Conservation (phyloP, 2,329 filamentous ascomycete species). For the Ophiosphaerella narmari region DNA sequence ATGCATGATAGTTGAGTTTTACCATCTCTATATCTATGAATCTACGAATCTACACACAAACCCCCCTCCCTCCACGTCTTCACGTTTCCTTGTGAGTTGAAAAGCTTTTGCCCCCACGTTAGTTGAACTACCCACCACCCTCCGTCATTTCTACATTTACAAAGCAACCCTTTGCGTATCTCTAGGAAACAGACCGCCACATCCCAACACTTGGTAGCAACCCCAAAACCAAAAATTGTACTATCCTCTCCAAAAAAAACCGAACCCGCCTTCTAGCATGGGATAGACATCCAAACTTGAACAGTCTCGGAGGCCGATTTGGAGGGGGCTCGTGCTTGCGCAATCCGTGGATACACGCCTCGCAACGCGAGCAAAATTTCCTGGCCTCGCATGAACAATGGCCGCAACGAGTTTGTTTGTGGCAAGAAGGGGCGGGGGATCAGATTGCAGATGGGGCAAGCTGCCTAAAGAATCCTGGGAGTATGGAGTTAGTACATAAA, state of each 20-base stretch:
- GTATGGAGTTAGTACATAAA: constrained; percentile 82
- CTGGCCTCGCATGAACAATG: constrained; percentile 71
- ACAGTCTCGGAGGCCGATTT: too few species aligned
- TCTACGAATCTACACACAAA: too few species aligned
- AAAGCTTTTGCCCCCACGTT: too few species aligned
- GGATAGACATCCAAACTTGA: too few species aligned
- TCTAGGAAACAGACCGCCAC: constrained; percentile 65
- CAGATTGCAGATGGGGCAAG: constrained; percentile 68
- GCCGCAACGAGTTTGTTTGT: constrained; percentile 63
- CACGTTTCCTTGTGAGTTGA: too few species aligned
- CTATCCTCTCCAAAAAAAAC: constrained; percentile 64
- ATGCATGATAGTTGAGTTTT: too few species aligned
- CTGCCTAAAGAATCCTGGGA: constrained; percentile 89
- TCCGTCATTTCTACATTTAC: constrained; percentile 23
- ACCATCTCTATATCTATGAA: too few species aligned
- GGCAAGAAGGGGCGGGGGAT: constrained; percentile 48
- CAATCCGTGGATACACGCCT: constrained; percentile 66
- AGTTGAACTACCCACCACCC: too few species aligned
- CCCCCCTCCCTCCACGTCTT: too few species aligned
- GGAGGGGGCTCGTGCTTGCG: too few species aligned
- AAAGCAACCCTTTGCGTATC: constrained; percentile 62
- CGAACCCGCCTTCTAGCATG: too few species aligned
- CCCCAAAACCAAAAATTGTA: constrained; percentile 68
- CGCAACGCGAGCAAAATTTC: too few species aligned
- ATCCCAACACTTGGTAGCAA: constrained; percentile 64